These are phyloP conservation scores for Trichoderma orchidacearum DNA, from an alignment of 495 filamentous ascomycete species.

Conservation along the genomic window DNA sequence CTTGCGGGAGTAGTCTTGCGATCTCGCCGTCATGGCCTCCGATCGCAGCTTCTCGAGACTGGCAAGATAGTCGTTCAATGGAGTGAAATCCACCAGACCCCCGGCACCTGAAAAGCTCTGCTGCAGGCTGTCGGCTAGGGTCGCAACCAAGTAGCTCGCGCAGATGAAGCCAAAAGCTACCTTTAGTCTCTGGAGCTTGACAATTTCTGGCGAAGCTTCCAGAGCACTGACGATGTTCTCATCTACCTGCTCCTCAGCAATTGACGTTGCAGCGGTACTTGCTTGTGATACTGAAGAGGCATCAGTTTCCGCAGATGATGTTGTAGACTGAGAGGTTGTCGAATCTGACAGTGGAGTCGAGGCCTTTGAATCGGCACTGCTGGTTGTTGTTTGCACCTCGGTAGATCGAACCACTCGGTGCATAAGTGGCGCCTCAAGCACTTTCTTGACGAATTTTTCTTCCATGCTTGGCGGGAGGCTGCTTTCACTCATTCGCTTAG, in stretches of 20 bases:
- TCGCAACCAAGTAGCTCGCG: constrained; percentile 49
- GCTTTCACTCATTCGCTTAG: constrained; percentile 46
- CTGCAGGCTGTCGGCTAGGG: constrained; percentile 35
- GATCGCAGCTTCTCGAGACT: constrained; percentile 48
- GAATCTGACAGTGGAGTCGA: constrained; percentile 14
- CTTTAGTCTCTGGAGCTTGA: constrained; percentile 55
- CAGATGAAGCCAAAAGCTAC: constrained; percentile 66
- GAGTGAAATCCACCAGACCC: constrained; percentile 45
- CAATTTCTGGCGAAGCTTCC: constrained; percentile 33
- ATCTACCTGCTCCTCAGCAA: constrained; percentile 10
- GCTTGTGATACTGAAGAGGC: constrained; percentile 24
- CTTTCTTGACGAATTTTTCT: constrained; percentile 63
- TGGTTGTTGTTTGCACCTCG: constrained; percentile 16
- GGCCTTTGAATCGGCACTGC: constrained; percentile 18
- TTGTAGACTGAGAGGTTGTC: constrained; percentile 24
- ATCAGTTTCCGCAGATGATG: constrained; percentile 18
- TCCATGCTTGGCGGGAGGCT: constrained; percentile 73
- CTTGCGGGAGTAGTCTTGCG: constrained; percentile 65
- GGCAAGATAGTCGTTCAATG: constrained; percentile 52
- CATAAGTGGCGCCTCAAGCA: constrained; percentile 61
- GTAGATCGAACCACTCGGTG: constrained; percentile 40
- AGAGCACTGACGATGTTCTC: constrained; percentile 30
- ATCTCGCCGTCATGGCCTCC: constrained; percentile 53
- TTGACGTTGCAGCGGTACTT: constrained; percentile 29
- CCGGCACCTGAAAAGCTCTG: not conserved